Conservation (phyloP, 192 early-diverging fungal species). For the Backusella tarrabulga region DNA sequence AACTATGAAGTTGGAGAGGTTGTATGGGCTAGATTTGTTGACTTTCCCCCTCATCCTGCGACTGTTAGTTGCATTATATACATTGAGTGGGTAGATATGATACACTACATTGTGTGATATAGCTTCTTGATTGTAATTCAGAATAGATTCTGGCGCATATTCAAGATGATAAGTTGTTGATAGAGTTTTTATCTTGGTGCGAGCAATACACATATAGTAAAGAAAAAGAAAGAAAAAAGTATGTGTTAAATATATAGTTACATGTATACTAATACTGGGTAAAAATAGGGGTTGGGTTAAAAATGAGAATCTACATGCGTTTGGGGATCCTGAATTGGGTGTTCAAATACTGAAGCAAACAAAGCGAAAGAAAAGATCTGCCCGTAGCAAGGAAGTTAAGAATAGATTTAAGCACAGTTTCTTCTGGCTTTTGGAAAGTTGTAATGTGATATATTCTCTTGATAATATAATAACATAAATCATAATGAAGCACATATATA, state of each 20-base stretch:
- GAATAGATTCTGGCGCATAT: neutral
- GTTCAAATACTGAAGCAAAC: constrained; percentile 10
- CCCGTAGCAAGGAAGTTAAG: constrained; percentile 20
- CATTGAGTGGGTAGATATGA: neutral
- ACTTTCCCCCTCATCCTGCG: constrained; percentile 54
- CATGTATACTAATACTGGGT: no score
- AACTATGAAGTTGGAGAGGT: constrained; percentile 26
- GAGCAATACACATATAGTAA: constrained; percentile 1
- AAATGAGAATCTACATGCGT: constrained; percentile 12
- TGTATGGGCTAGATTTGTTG: constrained; percentile 54
- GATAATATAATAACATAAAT: no score
- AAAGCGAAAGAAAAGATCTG: constrained; percentile 17
- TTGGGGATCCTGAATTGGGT: constrained; percentile 23
- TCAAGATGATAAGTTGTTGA: neutral
- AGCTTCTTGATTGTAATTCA: neutral
- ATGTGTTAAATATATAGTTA: no score
- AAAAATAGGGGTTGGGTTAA: constrained; percentile 16
- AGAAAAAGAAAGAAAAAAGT: no score
- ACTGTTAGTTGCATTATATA: constrained; percentile 28
- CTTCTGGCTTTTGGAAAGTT: neutral
- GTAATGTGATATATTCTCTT: neutral
- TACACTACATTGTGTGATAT: neutral
- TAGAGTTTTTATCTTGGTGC: constrained; percentile 8
- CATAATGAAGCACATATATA: no score
- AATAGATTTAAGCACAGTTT: constrained; percentile 19